Evolutionary conservation across 1,139 yeast genomes (phyloP), one percentile per base, ranked within the genome.

Genomic region (Debaryomyces fabryi): DNA sequence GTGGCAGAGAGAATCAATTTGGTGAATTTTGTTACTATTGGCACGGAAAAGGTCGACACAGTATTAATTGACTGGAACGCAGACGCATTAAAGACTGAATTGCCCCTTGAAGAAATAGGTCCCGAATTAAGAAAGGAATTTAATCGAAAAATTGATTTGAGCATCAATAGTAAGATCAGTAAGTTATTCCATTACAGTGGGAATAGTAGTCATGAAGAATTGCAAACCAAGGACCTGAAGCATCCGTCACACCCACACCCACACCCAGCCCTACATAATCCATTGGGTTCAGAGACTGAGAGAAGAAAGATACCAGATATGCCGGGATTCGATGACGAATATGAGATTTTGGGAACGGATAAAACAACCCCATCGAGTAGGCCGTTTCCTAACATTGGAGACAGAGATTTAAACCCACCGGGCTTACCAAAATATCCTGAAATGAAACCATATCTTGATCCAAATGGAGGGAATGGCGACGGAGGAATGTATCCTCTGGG

Each of bases 251-350:
- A 29, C 4, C 29, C 29, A 3, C 29, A 25, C n/a, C 30, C 30
- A 27, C 30, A 27, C 13, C 30, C 30, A 16, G 35, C 29, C 24
- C 35, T 35, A 9, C 30, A 39, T 39, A 24, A 25, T 39, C 35
- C 42, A 10, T 16, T 39, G 32, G 24, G 27, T 3, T 8, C 43
- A 29, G 36, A 9, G 25, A 18, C 27, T 25, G 18, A 15, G n/a
- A 23, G 56, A n/a, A 29, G 35, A 27, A 27, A 12, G 36, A 36
- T 43, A 6, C 46, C 62, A 20, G 81, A 75, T 52, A 77, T 76
- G 64, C 86, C 86, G 1, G 79, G 74, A 18, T 82, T 82, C 59
- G 86, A 82, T 38, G 85, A 81, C 58, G 86, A 82, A 56, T 77
- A 78, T 53, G 79, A 79, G 54, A 65, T 78, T 46, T 55, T 53